Conservation (phyloP, 2,329 filamentous ascomycete species). For the Beauveria scarabaeidicola region DNA sequence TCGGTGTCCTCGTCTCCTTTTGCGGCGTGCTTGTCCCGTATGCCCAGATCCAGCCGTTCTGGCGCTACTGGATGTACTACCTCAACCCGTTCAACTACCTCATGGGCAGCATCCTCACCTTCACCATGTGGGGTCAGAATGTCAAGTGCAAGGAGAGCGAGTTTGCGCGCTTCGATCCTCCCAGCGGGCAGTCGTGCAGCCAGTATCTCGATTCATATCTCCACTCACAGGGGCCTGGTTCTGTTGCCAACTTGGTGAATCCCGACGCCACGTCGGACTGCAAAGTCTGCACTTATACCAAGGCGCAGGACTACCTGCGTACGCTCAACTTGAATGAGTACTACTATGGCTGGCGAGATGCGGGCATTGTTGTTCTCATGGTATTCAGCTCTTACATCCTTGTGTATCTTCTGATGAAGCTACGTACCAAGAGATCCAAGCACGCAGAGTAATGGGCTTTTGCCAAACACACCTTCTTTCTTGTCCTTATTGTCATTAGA, state of each 20-base stretch:
- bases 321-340: slow-evolving; percentile 53
- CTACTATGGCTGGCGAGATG: slow-evolving; percentile 59
- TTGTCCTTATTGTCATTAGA: not conserved
- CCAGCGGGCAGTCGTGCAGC: slow-evolving; percentile 43
- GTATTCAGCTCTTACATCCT: slow-evolving; percentile 43
- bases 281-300: slow-evolving; percentile 50
- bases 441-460: slow-evolving; percentile 28
- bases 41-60: slow-evolving; percentile 52
- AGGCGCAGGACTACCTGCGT: slow-evolving; percentile 50
- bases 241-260: slow-evolving; percentile 46
- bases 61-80: slow-evolving; percentile 58
- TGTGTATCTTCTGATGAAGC: slow-evolving; percentile 39
- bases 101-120: slow-evolving; percentile 46
- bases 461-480: not conserved
- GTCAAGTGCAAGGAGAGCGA: slow-evolving; percentile 40
- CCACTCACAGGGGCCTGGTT: slow-evolving; percentile 31
- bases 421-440: slow-evolving; percentile 40
- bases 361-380: slow-evolving; percentile 50
- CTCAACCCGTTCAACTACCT: slow-evolving; percentile 55
- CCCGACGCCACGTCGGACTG: slow-evolving; percentile 48
- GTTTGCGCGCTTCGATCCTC: slow-evolving; percentile 43
- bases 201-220: slow-evolving; percentile 49
- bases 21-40: slow-evolving; percentile 69
- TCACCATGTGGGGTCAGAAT: slow-evolving; percentile 37
- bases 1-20: slow-evolving; percentile 57